These are phyloP conservation scores for Syzygium malaccense DNA, from an alignment of 441 rosid species.

Conservation along the genomic window DNA sequence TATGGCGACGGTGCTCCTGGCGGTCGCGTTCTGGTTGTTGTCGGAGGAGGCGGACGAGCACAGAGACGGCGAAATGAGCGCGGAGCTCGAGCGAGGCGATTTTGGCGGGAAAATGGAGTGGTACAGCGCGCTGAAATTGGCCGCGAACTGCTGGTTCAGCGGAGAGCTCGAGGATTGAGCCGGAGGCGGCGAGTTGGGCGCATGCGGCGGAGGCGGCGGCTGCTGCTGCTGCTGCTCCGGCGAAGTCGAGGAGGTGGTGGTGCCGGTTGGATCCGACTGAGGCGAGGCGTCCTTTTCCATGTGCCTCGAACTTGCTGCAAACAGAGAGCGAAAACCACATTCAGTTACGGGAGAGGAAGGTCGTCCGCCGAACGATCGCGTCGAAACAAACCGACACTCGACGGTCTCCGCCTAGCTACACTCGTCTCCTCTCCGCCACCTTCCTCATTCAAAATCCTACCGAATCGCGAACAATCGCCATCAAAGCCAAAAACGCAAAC, in stretches of 20 bases:
- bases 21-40: constrained; percentile 8
- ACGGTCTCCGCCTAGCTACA: not conserved
- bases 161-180: constrained; percentile 12
- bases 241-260: constrained; percentile 17
- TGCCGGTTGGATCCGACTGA: constrained; percentile 22
- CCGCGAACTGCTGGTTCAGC: constrained; percentile 26
- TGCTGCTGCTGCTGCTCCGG: not conserved
- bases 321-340: not conserved
- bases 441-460: not conserved
- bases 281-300: constrained; percentile 45
- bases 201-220: not conserved
- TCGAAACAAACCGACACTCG: not conserved
- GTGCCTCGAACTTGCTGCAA: not conserved
- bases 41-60: constrained; percentile 25
- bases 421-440: not conserved
- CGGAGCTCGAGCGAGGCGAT: constrained; percentile 12
- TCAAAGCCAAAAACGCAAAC: not conserved
- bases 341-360: constrained; percentile 2
- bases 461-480: not conserved
- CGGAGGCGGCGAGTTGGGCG: constrained; percentile 9
- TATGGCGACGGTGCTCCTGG: constrained; percentile 22
- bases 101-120: constrained; percentile 64
- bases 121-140: constrained; percentile 46
- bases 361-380: constrained; percentile 3
- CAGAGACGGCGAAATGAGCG: constrained; percentile 30